A percentile compares a stretch with the other conserved stretches of the same genome.
phyloP scores from a whole-genome alignment of 1,284 basidiomycete genomes.

The Rhodotorula sp. region DNA sequence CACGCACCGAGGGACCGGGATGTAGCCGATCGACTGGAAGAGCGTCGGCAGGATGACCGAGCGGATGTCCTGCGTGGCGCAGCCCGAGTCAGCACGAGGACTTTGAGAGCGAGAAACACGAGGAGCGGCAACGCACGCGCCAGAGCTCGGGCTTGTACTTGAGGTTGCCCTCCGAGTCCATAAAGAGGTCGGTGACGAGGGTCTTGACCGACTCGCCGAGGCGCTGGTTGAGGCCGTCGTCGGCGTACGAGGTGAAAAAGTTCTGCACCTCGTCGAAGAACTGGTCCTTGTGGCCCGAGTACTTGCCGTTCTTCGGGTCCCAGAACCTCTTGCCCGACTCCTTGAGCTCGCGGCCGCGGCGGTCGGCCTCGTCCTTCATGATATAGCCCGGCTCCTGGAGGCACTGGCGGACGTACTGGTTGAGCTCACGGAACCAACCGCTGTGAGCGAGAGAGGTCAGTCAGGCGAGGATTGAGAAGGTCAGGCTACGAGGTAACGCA shows the following conservation, averaged over 20 bases:
- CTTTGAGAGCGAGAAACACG: too few relatives aligned
- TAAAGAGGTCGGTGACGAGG: slow-evolving; percentile 77
- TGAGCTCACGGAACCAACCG: slow-evolving; percentile 71
- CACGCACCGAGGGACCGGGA: slow-evolving; percentile 70
- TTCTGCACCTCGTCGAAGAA: slow-evolving; percentile 68
- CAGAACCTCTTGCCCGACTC: slow-evolving; percentile 71
- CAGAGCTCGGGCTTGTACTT: slow-evolving; percentile 85
- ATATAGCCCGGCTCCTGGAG: slow-evolving; percentile 87
- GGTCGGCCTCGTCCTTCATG: slow-evolving; percentile 64
- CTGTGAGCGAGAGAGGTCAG: slow-evolving; percentile 36
- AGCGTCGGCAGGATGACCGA: slow-evolving; percentile 77
- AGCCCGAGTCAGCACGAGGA: too few relatives aligned
- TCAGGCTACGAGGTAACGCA: slow-evolving; percentile 2
- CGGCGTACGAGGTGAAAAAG: slow-evolving; percentile 80
- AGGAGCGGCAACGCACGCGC: slow-evolving; percentile 52
- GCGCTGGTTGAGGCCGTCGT: slow-evolving; percentile 78
- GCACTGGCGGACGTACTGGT: slow-evolving; percentile 58
- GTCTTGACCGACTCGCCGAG: slow-evolving; percentile 50
- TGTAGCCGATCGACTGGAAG: slow-evolving; percentile 74
- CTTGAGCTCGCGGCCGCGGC: slow-evolving; percentile 62
- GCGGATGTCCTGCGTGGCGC: slow-evolving; percentile 61
- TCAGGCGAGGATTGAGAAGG: not conserved
- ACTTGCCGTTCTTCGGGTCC: slow-evolving; percentile 84
- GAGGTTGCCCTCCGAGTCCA: slow-evolving; percentile 73
- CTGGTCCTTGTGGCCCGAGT: slow-evolving; percentile 77